Conservation (phyloP, 192 early-diverging fungal genomes). For the Jimgerdemannia flammicorona region DNA sequence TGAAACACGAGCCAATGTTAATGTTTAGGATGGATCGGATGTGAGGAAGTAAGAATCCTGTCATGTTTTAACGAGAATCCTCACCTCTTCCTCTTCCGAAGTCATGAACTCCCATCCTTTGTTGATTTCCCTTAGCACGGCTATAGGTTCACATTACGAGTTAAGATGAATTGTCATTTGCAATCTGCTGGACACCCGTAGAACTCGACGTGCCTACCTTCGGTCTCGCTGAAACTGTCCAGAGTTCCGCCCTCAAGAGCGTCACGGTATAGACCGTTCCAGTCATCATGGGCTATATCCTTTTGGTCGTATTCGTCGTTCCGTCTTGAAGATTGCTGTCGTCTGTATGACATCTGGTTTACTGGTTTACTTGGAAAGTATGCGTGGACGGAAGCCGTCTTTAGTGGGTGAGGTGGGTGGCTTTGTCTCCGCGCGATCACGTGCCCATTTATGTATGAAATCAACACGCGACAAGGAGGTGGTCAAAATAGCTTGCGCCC, state of each 20-base stretch:
- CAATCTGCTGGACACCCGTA: background rate
- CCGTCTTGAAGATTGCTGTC: background rate
- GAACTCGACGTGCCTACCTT: background rate
- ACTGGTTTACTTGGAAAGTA: too few relatives aligned
- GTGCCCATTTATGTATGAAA: too few relatives aligned
- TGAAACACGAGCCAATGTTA: background rate
- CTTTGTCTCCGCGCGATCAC: too few relatives aligned
- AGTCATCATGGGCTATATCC: background rate
- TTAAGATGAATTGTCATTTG: background rate
- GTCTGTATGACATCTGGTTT: background rate
- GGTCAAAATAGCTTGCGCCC: too few relatives aligned
- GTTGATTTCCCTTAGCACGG: constrained; percentile 32
- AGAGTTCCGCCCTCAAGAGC: background rate
- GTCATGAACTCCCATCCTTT: constrained; percentile 55
- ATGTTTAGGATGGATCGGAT: background rate
- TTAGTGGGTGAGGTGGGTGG: too few relatives aligned
- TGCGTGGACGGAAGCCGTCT: too few relatives aligned
- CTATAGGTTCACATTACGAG: constrained; percentile 2
- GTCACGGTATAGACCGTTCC: background rate
- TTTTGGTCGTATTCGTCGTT: background rate
- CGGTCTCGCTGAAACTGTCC: background rate
- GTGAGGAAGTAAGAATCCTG: too few relatives aligned
- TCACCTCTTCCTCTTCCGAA: constrained; percentile 41
- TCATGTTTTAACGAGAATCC: too few relatives aligned
- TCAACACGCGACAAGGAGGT: too few relatives aligned